phyloP scores from a whole-genome alignment of 75 land plant species.

The Adiantum capillusveneris region DNA sequence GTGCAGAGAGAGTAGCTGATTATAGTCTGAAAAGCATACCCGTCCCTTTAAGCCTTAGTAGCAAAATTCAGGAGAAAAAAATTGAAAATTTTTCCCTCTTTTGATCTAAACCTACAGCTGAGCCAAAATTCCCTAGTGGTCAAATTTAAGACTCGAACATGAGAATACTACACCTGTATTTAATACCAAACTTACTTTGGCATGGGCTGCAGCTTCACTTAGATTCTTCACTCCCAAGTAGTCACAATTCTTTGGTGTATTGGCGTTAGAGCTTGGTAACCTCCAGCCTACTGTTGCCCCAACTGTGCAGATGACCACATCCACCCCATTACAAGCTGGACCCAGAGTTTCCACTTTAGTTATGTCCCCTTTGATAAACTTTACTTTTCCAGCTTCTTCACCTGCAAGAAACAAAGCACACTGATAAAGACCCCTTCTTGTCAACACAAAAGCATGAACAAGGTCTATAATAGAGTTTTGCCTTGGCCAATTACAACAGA shows the following conservation, averaged over 20 bases:
- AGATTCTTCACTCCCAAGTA: constrained; percentile 29
- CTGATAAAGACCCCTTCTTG: too few relatives aligned
- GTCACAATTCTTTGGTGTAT: constrained; percentile 33
- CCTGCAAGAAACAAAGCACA: constrained; percentile 9
- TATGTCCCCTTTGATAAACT: constrained; percentile 31
- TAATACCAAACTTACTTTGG: constrained; percentile 29
- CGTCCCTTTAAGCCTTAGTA: too few relatives aligned
- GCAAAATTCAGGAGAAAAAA: too few relatives aligned
- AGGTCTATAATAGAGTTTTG: too few relatives aligned
- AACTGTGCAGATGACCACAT: constrained; percentile 31
- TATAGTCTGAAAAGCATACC: too few relatives aligned
- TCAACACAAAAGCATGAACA: too few relatives aligned
- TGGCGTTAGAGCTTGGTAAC: constrained; percentile 18
- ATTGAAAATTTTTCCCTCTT: too few relatives aligned
- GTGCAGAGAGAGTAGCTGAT: too few relatives aligned
- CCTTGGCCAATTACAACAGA: too few relatives aligned
- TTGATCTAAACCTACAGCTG: too few relatives aligned
- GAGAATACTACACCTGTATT: too few relatives aligned
- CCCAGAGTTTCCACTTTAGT: constrained; percentile 32
- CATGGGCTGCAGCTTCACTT: constrained; percentile 38
- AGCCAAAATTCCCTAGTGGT: too few relatives aligned
- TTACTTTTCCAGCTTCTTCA: constrained; percentile 24
- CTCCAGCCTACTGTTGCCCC: constrained; percentile 39
- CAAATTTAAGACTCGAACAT: neutral
- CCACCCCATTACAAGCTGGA: constrained; percentile 35